phyloP scores from a whole-genome alignment of 2,329 filamentous ascomycete species.

The Botrytis tulipae region DNA sequence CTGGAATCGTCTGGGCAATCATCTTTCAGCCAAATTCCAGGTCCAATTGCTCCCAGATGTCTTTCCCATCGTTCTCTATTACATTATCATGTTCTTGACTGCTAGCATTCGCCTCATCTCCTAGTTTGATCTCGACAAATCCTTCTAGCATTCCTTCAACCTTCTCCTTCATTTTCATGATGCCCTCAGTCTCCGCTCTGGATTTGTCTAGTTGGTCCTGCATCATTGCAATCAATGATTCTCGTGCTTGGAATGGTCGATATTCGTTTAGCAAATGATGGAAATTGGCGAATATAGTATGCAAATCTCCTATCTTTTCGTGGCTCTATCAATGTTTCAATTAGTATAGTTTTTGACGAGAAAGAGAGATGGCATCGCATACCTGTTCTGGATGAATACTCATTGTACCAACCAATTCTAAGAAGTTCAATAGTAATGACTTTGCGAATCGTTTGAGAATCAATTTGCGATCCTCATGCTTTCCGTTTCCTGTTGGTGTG shows the following conservation, averaged over 20 bases:
- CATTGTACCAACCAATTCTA: constrained; percentile 76
- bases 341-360: neutral
- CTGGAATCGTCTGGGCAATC: neutral
- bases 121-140: constrained; percentile 52
- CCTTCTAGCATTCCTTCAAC: constrained; percentile 72
- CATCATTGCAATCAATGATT: constrained; percentile 84
- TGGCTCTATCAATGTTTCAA: constrained; percentile 48
- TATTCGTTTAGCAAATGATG: constrained; percentile 95
- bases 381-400: constrained; percentile 61
- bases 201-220: constrained; percentile 76
- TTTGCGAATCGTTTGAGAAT: constrained; percentile 78
- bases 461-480: constrained; percentile 61
- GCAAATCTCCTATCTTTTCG: constrained; percentile 73
- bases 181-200: constrained; percentile 68
- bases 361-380: constrained; percentile 24
- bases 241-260: constrained; percentile 85
- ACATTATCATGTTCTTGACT: constrained; percentile 25
- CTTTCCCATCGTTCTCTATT: constrained; percentile 31
- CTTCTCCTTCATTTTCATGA: constrained; percentile 66
- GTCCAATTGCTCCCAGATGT: constrained; percentile 47
- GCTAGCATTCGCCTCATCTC: constrained; percentile 19
- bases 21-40: constrained; percentile 39
- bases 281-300: constrained; percentile 83
- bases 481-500: constrained; percentile 42
- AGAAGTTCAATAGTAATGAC: constrained; percentile 81